Conservation (phyloP, 345 rosid species). For the Barbarea vulgaris region DNA sequence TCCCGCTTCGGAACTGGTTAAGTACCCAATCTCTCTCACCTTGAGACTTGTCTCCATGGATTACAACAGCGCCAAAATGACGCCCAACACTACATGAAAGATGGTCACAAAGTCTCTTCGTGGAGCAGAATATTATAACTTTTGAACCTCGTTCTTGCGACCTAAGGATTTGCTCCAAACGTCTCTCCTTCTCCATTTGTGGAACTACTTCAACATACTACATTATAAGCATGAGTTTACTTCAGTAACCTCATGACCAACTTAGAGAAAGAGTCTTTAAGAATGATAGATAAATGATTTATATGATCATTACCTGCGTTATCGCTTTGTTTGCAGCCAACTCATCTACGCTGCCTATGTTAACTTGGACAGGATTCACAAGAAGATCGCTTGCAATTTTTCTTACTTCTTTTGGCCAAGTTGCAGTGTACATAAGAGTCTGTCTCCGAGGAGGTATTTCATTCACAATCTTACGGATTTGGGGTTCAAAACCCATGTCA, state of each 20-base stretch:
- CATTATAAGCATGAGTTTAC: constrained; percentile 10
- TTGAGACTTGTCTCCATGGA: constrained; percentile 97
- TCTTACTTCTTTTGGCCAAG: constrained; percentile 98
- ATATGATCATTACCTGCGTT: constrained; percentile 68
- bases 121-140: constrained; percentile 87
- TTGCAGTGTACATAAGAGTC: constrained; percentile 96
- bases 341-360: constrained; percentile 93
- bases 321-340: constrained; percentile 95
- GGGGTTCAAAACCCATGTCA: constrained; percentile 99
- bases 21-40: constrained; percentile 96
- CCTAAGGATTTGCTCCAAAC: constrained; percentile 86
- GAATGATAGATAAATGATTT: not conserved
- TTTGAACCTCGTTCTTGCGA: constrained; percentile 92
- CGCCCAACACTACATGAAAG: constrained; percentile 84
- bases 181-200: constrained; percentile 91
- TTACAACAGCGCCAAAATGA: constrained; percentile 81
- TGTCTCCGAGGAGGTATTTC: constrained; percentile 90
- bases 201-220: constrained; percentile 95
- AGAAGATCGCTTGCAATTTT: constrained; percentile 92
- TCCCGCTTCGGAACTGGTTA: constrained; percentile 85
- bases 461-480: constrained; percentile 94
- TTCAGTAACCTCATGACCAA: constrained; percentile 22
- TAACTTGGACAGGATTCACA: constrained; percentile 91
- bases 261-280: not conserved
- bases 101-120: constrained; percentile 91